Evolutionary conservation across 2,329 filamentous ascomycete species (phyloP), one percentile per base, ranked within the genome.

Genomic region (Sporothrix sp.): DNA sequence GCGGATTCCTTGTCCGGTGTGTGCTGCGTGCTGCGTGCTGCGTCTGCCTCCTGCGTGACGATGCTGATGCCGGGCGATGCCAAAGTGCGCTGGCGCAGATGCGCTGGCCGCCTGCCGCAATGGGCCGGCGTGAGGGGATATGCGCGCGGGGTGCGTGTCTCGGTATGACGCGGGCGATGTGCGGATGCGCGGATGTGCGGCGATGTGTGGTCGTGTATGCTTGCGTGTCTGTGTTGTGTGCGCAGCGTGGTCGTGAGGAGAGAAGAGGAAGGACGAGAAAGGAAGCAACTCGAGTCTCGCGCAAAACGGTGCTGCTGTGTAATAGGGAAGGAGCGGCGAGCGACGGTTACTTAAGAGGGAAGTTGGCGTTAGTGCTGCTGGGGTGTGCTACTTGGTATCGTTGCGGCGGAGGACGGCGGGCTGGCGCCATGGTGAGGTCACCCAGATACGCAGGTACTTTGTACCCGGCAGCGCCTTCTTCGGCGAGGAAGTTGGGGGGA

Each of bases 311-410:
- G 18, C 36, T 42, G 25, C 39, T 33, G 18, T 47, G 42, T 36
- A 14, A 30, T n/a, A n/a, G n/a, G 40, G 30, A 42, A 42, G 23
- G 38, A 42, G 33, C 39, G 40, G 47, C 47, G 52, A 52, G 47
- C 40, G 52, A 43, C 32, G 52, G 32, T 52, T 52, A 52, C 52
- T 52, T 50, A 43, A 54, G 45, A 52, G 36, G 50, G 40, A 54
- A 54, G 39, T 35, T 32, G 18, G 14, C 42, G 21, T 36, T 45
- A n/a, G n/a, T n/a, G n/a, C n/a, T n/a, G n/a, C n/a, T 45, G 32
- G 40, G 27, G 40, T 32, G 40, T 43, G 16, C n/a, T 14, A 20
- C 28, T 30, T 25, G 39, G 16, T 20, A 43, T 44, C 16, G 40
- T n/a, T 44, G 33, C 18, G 16, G 40, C 43, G 43, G 43, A 45